Base-by-base conservation (phyloP, 2,329 filamentous ascomycete genomes). In the Fusarium kyushuense region DNA sequence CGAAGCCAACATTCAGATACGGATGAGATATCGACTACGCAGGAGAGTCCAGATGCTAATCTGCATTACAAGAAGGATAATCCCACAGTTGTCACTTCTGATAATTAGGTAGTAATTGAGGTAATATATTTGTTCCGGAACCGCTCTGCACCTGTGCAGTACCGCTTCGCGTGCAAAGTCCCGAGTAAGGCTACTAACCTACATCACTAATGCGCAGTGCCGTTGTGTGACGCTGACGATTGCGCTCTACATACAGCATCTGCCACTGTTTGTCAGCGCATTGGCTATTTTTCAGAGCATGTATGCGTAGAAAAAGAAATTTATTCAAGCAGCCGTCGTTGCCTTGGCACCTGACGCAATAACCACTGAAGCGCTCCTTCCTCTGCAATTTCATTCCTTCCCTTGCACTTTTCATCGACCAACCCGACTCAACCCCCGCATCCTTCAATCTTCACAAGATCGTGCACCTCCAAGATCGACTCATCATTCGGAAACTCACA, bases 161-260 rank as follows among this genome's bases (percentile, higher is more conserved):
- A 27, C 27, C 27, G 7, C 9, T 27, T 27, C 9, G 27, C 27
- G 6, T 8, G 27, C 27, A 9, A 23, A 16, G 3, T 32, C 1
- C 2, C n/a, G 3, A 25, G 1, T 1, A 8, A 41, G 4, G 10
- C n/a, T 4, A 17, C 3, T 7, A 13, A 1, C 7, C 14, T 27
- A 3, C 12, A 4, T 7, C 6, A 16, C 16, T 41, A 0, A 11
- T 32, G 35, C 14, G 16, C 3, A 33, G 19, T 25, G 16, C 4
- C 11, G 7, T 19, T 42, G 19, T 17, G 5, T 2, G 16, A 30
- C 14, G 2, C 10, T 11, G 7, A 40, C 17, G 10, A 17, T 17
- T 17, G 5, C 12, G 6, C 8, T 11, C n/a, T n/a, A 4, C 3
- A 14, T 32, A 19, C 29, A 27, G 6, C 14, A 19, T 2, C 19